Evolutionary conservation across 305 asterid genomes (phyloP).

Genomic region (Caryopteris hybrid): DNA sequence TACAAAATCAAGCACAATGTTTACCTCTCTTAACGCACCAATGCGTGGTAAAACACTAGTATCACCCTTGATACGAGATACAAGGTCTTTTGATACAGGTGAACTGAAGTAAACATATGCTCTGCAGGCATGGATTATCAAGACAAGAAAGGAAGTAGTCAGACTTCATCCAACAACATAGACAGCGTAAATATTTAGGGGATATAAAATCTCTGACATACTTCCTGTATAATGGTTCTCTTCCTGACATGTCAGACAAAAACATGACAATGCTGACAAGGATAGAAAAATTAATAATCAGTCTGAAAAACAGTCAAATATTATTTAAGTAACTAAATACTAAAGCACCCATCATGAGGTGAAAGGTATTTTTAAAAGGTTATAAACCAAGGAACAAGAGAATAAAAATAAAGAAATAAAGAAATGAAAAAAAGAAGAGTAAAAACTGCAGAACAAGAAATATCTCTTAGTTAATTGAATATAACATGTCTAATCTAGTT

Average conservation of each 20-base stretch:
- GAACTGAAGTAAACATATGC: constrained; percentile 91
- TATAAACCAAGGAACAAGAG: neutral
- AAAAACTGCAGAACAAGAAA: neutral
- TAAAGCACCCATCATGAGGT: neutral
- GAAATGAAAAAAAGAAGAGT: neutral
- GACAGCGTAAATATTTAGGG: neutral
- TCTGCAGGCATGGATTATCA: constrained; percentile 42
- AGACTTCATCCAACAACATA: constrained; percentile 5
- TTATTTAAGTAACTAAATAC: neutral
- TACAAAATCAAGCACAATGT: constrained; percentile 9
- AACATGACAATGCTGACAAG: constrained; percentile 86
- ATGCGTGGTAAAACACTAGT: constrained; percentile 92
- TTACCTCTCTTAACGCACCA: constrained; percentile 94
- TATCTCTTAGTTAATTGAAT: neutral
- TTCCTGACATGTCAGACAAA: constrained; percentile 99
- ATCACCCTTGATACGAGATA: constrained; percentile 82
- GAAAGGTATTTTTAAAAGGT: neutral
- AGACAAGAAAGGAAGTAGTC: constrained; percentile 15
- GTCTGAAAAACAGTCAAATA: constrained; percentile 13
- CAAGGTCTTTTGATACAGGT: constrained; percentile 73
- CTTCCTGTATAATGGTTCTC: constrained; percentile 97
- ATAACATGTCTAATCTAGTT: neutral
- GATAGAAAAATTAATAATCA: constrained; percentile 23
- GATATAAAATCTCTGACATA: constrained; percentile 34
- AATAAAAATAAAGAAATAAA: neutral